A percentile compares a stretch with the other conserved stretches of the same genome.
phyloP scores from a whole-genome alignment of 371 early-diverging fungal species.

The Astathelohania contejeani region DNA sequence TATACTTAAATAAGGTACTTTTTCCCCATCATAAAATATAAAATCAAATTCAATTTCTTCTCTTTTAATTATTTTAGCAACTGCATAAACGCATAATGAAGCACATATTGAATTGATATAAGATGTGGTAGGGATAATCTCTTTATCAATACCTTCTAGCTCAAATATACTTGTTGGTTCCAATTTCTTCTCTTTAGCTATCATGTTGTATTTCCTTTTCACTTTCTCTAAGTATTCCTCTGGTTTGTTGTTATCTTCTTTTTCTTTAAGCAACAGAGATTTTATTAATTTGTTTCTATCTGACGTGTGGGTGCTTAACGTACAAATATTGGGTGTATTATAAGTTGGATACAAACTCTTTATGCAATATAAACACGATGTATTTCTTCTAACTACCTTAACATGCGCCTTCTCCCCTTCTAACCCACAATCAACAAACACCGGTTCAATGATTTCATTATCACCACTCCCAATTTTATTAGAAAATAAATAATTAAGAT shows the following conservation, averaged over 20 bases:
- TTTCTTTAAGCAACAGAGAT: constrained; percentile 3
- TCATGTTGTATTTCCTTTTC: background rate
- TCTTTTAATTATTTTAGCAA: background rate
- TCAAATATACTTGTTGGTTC: constrained; percentile 21
- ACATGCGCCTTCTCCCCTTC: constrained; percentile 19
- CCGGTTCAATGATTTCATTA: background rate
- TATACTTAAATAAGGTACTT: constrained; percentile 1
- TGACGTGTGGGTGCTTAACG: constrained; percentile 3
- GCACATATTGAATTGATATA: constrained; percentile 46
- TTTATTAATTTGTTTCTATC: constrained; percentile 16
- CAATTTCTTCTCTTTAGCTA: constrained; percentile 13
- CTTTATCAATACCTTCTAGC: constrained; percentile 8
- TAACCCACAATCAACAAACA: constrained; percentile 42
- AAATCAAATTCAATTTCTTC: constrained; percentile 24
- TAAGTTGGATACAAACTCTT: constrained; percentile 22
- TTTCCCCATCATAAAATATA: constrained; percentile 23
- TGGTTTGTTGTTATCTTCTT: background rate
- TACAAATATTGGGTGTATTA: constrained; percentile 6
- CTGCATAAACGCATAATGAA: constrained; percentile 8
- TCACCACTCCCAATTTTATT: too few species aligned
- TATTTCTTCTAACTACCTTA: constrained; percentile 20
- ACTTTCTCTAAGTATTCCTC: background rate
- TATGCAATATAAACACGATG: constrained; percentile 43
- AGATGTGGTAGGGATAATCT: constrained; percentile 32
- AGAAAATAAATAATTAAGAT: constrained; percentile 37